Evolutionary conservation across 495 filamentous ascomycete genomes (phyloP), one percentile per base, ranked within the genome.

Genomic region (Trichoderma gamsii): DNA sequence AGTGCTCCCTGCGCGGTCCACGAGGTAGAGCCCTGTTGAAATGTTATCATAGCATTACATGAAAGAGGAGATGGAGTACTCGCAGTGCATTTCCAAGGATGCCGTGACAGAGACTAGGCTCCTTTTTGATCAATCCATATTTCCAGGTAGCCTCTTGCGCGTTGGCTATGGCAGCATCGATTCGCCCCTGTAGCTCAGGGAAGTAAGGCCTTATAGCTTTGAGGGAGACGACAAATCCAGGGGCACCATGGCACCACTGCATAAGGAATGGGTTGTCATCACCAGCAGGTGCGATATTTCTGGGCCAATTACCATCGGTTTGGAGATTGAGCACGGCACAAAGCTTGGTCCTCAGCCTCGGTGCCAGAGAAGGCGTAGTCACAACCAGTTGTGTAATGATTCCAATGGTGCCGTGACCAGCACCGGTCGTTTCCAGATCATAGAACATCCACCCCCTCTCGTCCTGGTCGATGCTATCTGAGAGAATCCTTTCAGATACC

Each of bases 191-290:
- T 29, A 88, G 71, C 4, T 67, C 70, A 0, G 85, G 82, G 69
- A 87, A 89, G 69, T 79, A 74, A 27, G 77, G 71, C 35, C 76
- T 69, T 66, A 89, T 77, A 7, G 81, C 77, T 1, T 77, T 16
- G 23, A 89, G 79, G 21, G 85, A 85, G 4, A 82, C 25, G 0
- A 86, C 73, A n/a, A 89, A 80, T 0, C 87, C 88, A 0, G 88
- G 85, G 1, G 85, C 87, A 16, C 88, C 88, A 71, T 89, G 88
- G 72, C 88, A 89, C 72, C 89, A 84, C 75, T 89, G 88, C 3
- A 89, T 86, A 2, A 88, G 78, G 0, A 73, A 75, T 35, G 77
- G 80, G 18, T 75, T 72, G 4, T 46, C 44, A 38, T 71, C 71
- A 8, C 52, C 63, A 35, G 73, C 71, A 2, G 66, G 65, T 16